Evolutionary conservation across 2,329 filamentous ascomycete species (phyloP).

Genomic region (Cladosporium sp.): DNA sequence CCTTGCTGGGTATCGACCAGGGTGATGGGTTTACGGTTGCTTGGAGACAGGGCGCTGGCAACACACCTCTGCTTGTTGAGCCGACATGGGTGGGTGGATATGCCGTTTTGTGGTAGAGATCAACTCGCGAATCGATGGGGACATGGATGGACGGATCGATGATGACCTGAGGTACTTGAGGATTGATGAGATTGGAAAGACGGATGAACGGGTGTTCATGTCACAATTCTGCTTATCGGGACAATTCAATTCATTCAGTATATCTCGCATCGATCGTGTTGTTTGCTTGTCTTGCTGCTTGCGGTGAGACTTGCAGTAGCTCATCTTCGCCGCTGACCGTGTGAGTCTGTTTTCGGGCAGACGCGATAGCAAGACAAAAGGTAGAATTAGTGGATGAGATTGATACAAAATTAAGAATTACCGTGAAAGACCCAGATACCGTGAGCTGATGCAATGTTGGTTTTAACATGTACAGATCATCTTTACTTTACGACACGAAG

Average conservation of each 20-base stretch:
- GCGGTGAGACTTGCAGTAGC: background rate
- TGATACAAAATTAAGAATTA: no score
- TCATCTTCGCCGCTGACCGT: background rate
- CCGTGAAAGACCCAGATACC: no score
- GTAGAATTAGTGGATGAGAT: no score
- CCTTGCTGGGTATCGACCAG: no score
- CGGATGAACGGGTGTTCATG: background rate
- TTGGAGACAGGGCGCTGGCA: background rate
- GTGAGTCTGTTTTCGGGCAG: background rate
- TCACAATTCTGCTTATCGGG: background rate
- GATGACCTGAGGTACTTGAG: background rate
- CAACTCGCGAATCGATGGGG: background rate
- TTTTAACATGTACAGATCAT: no score
- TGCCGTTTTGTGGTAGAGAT: background rate
- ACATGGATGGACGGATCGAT: background rate
- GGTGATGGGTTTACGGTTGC: no score
- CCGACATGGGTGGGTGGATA: background rate
- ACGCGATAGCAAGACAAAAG: no score
- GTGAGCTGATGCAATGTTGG: no score
- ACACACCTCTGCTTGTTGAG: background rate
- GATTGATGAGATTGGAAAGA: background rate
- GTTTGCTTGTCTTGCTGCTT: background rate
- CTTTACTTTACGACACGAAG: no score
- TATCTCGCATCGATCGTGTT: no score
- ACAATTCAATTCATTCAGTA: no score